Evolutionary conservation across 176 grass and related monocot genomes (phyloP).

Genomic region (Oryza nivara): DNA sequence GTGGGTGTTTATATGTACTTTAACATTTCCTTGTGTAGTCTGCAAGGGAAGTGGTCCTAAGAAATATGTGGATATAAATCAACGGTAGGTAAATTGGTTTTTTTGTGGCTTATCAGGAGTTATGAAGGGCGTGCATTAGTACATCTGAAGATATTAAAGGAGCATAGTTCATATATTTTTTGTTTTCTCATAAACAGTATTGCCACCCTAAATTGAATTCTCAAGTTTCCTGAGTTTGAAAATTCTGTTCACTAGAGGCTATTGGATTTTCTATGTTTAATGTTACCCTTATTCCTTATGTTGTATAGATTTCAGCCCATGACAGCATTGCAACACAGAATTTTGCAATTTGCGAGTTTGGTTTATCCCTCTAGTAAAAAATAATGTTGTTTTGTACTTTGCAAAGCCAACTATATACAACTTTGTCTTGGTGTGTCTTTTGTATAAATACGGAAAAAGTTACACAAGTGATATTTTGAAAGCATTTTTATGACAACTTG

Average conservation of each 20-base stretch:
- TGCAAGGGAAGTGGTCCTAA: background rate
- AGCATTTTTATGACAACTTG: background rate
- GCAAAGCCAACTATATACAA: background rate
- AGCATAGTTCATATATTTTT: background rate
- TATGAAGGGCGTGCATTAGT: background rate
- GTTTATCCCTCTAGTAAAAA: background rate
- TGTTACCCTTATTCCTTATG: background rate
- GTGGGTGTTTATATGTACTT: background rate
- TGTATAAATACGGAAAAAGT: background rate
- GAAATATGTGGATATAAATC: background rate
- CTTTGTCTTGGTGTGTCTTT: background rate
- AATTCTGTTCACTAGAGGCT: background rate
- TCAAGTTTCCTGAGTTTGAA: background rate
- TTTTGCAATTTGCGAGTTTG: background rate
- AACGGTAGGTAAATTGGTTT: background rate
- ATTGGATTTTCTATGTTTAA: background rate
- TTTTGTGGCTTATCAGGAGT: background rate
- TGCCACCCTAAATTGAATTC: background rate
- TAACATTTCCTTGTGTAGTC: background rate
- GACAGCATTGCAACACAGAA: background rate
- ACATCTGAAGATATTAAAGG: background rate
- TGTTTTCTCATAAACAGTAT: background rate
- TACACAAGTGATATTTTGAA: background rate
- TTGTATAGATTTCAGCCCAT: background rate
- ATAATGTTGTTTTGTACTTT: no score